A percentile compares a stretch with the other conserved stretches of the same genome.
These are phyloP conservation scores for Evernia prunastri DNA, from an alignment of 495 filamentous ascomycete species.

Conservation along the genomic window DNA sequence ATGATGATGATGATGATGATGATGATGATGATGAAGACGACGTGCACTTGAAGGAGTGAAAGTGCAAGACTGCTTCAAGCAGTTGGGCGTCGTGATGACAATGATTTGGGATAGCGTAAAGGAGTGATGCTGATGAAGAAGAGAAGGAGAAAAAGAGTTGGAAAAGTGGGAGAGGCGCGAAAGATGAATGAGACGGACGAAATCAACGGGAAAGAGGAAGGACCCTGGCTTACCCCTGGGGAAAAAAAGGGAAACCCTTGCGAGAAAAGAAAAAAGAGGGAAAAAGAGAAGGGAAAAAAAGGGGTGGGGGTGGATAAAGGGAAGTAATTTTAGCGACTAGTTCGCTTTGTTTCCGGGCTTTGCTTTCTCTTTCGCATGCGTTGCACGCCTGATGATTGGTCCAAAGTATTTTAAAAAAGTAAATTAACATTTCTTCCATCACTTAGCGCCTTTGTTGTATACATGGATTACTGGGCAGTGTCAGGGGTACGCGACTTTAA, in stretches of 20 bases:
- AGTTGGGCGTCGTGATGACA: constrained; percentile 16
- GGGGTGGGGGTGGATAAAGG: neutral
- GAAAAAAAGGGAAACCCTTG: neutral
- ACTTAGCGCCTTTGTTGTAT: neutral
- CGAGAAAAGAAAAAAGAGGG: neutral
- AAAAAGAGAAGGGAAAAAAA: neutral
- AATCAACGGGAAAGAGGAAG: constrained; percentile 9
- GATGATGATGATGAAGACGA: constrained; percentile 7
- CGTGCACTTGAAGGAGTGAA: constrained; percentile 24
- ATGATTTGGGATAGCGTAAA: constrained; percentile 19
- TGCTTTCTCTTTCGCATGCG: neutral
- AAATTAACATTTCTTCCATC: neutral
- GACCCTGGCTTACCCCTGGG: neutral
- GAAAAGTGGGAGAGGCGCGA: constrained; percentile 10
- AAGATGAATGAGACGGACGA: constrained; percentile 5
- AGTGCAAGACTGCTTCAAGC: constrained; percentile 24
- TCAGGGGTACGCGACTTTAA: neutral
- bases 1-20: no score
- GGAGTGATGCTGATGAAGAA: constrained; percentile 22
- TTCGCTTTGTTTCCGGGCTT: neutral
- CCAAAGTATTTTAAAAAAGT: neutral
- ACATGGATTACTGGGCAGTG: neutral
- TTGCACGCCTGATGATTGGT: neutral
- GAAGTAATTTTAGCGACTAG: neutral
- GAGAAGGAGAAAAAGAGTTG: neutral